Evolutionary conservation across 2,329 filamentous ascomycete genomes (phyloP).

Genomic region (Didymella arachidicola): DNA sequence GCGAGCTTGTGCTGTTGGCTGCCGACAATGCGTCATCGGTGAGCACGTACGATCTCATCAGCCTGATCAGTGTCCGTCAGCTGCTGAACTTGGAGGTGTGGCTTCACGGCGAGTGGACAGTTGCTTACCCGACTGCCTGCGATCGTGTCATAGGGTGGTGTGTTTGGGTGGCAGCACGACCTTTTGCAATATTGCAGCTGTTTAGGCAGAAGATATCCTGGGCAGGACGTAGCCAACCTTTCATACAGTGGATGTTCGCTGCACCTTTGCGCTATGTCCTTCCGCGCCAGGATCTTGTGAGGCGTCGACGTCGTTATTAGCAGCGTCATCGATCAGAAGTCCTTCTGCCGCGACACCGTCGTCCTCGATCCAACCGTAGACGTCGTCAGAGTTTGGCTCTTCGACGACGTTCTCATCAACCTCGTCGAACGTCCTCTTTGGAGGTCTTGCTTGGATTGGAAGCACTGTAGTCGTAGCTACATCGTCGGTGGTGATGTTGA

Average conservation of each 20-base stretch:
- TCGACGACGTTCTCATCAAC: constrained; percentile 68
- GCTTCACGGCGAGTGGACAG: background rate
- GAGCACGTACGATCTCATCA: constrained; percentile 25
- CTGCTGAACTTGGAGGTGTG: constrained; percentile 9
- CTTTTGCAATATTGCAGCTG: background rate
- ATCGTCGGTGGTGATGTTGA: constrained; percentile 43
- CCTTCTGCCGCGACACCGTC: constrained; percentile 58
- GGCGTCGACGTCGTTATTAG: constrained; percentile 22
- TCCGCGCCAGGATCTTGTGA: constrained; percentile 31
- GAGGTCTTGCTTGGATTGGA: constrained; percentile 47
- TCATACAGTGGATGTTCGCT: constrained; percentile 36
- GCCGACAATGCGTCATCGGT: constrained; percentile 29
- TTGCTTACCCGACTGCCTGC: constrained; percentile 19
- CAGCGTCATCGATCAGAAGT: constrained; percentile 45
- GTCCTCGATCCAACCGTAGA: constrained; percentile 76
- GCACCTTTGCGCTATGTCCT: constrained; percentile 35
- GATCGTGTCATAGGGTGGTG: background rate
- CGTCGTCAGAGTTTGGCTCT: constrained; percentile 68
- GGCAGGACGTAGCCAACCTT: background rate
- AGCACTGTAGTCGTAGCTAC: constrained; percentile 36
- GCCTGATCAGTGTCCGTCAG: constrained; percentile 26
- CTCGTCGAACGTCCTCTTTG: constrained; percentile 67
- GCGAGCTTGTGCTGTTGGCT: constrained; percentile 16
- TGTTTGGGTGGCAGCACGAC: background rate
- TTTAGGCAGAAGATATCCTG: constrained; percentile 9